Evolutionary conservation across 305 asterid genomes (phyloP), one percentile per base, ranked within the genome.

Genomic region (Fraxinus xanthoxyloides): DNA sequence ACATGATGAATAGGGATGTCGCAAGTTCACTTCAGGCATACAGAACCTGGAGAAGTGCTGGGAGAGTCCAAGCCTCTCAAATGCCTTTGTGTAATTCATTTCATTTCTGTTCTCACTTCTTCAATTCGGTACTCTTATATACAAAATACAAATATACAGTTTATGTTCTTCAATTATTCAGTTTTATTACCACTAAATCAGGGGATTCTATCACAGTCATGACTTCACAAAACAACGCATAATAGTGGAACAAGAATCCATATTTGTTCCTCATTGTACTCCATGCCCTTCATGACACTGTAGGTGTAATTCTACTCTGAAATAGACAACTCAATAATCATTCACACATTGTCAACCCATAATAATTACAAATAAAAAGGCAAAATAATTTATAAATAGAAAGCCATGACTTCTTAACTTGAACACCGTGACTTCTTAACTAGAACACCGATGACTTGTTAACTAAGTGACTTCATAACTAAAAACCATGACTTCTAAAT

Each of bases 281-380:
- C 23, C 65, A 54, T 26, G 5, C 24, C 34, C 65, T n/a, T n/a
- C 8, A 54, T 48, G 48, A 32, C 10, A 70, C 79, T 51, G 8
- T 7, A 23, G 15, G 28, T 19, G 81, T 23, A 34, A 40, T 7
- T 56, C 54, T 46, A 12, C 54, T 46, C 54, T 46, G 54, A 46
- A 3, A 46, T 46, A 46, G n/a, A 9, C n/a, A 13, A 46, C n/a
- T 46, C 54, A 46, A 13, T 12, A 3, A 13, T 10, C 78, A 72
- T 56, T 31, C 82, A 32, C 75, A 31, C 65, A 69, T 61, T 35
- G 54, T 15, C 32, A n/a, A 69, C 28, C 31, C 67, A 35, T 23
- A 83, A 74, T 75, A 30, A 24, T 31, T 72, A 79, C 15, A 77
- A 51, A 70, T 6, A 70, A 79, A 7, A 56, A 74, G 31, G 43